Base-by-base conservation (phyloP, 2,329 filamentous ascomycete genomes). In the Alternaria longipes region DNA sequence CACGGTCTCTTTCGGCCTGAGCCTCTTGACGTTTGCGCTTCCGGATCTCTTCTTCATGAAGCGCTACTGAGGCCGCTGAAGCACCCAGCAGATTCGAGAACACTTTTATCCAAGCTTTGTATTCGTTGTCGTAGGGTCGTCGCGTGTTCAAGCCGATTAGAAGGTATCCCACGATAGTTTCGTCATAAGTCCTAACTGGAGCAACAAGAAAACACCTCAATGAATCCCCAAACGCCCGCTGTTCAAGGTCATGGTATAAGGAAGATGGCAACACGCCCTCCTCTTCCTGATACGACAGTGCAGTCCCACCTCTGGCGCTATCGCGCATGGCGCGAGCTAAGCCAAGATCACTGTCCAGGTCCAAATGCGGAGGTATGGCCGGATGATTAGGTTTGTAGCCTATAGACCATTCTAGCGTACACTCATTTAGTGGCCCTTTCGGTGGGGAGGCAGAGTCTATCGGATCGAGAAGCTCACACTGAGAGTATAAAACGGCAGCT, bases 121-220 rank as follows among this genome's bases (percentile, higher is more conserved):
- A 69, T n/a, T 66, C 61, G 9, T 59, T 53, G 22, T 69, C 65
- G 18, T 64, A 69, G 8, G 67, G 67, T 5, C 65, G 41, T 12
- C 66, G 67, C 5, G 65, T 66, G 5, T 69, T 69, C 11, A 69
- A 34, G 6, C 65, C 59, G 1, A 62, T 16, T 2, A 64, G 46
- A n/a, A 64, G 50, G 28, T 58, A 61, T 3, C 54, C 61, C 8
- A 56, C 44, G 5, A 62, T 38, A 16, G 50, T 57, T 1, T 58
- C 30, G 8, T 61, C 54, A 34, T 54, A 61, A 12, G 54, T 59
- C 38, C 42, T 41, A 12, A 65, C 49, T 6, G 63, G 63, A 24
- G 60, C 38, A 9, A 62, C 47, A 34, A 65, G 50, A 3, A 65
- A 59, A 8, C 20, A 41, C 28, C 34, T 45, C 5, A 62, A 20